Evolutionary conservation across 2,329 filamentous ascomycete species (phyloP), one percentile per base, ranked within the genome.

Genomic region (Fusarium virguliforme): DNA sequence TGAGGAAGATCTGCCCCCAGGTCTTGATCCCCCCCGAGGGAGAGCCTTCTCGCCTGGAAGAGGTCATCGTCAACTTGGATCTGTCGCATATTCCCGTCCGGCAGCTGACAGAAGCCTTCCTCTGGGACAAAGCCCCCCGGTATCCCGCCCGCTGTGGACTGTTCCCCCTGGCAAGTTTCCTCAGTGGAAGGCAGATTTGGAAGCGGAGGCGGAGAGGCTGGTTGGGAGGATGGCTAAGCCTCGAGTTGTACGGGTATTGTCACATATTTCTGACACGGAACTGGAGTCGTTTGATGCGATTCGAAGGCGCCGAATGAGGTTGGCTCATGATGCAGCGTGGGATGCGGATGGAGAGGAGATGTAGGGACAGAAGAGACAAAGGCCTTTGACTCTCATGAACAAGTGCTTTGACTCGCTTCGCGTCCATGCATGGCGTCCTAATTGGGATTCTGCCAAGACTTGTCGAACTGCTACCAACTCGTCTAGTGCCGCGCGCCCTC

Each of bases 11-110:
- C 10, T 56, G 53, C 26, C 53, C 53, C 8, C n/a, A n/a, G 3
- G 22, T 56, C 37, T 30, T 56, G 4, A 28, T 13, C 4, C 15
- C 26, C 15, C 26, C 15, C 10, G 13, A 8, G 18, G 12, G n/a
- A 56, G n/a, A 8, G 4, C 37, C 30, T 24, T 22, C 12, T 13
- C 8, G 8, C 6, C 53, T 56, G 7, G 37, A 56, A 26, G 35
- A 56, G 24, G 53, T 56, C 37, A 26, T 56, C 37, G 41, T 56
- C 37, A 56, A 56, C 26, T 18, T 56, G 26, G 32, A 28, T 32
- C 10, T 56, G n/a, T 13, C 10, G 5, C n/a, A 41, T 18, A 13
- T 32, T 6, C 12, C 8, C 7, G 15, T 6, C 8, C 9, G 13
- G 15, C 18, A 18, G 18, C 18, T 18, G 18, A 18, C 18, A 18